These are phyloP conservation scores for Coemansia sp. DNA, from an alignment of 192 early-diverging fungal genomes.

Conservation along the genomic window DNA sequence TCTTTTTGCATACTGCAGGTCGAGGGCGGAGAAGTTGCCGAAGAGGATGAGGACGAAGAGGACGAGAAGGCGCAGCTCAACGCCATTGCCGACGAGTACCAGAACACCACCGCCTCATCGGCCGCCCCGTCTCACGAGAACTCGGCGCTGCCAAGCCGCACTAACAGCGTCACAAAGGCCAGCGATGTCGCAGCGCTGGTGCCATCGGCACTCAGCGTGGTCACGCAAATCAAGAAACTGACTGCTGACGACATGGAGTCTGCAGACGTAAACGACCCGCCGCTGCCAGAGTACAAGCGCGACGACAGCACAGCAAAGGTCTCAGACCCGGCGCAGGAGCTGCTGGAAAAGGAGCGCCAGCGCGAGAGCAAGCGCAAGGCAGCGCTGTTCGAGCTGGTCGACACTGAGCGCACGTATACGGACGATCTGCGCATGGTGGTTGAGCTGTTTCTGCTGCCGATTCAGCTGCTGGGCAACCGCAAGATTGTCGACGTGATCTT, in stretches of 20 bases:
- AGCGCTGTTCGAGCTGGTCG: slow-evolving; percentile 45
- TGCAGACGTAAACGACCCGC: not conserved
- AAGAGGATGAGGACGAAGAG: not conserved
- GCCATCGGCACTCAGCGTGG: slow-evolving; percentile 18
- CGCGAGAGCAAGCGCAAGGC: slow-evolving; percentile 48
- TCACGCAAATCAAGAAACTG: slow-evolving; percentile 14
- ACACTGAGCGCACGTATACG: slow-evolving; percentile 45
- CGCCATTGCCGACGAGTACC: slow-evolving; percentile 30
- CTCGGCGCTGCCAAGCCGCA: slow-evolving; percentile 24
- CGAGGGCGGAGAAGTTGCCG: slow-evolving; percentile 23
- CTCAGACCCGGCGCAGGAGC: slow-evolving; percentile 4
- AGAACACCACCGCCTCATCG: slow-evolving; percentile 10
- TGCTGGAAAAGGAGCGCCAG: slow-evolving; percentile 34
- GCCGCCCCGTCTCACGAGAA: slow-evolving; percentile 6
- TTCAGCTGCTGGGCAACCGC: slow-evolving; percentile 46
- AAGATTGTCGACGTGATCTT: slow-evolving; percentile 49
- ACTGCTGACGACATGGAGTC: not conserved
- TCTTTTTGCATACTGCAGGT: slow-evolving; percentile 26
- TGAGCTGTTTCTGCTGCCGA: slow-evolving; percentile 47
- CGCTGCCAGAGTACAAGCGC: not conserved
- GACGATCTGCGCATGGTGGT: slow-evolving; percentile 51
- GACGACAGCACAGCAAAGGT: slow-evolving; percentile 6
- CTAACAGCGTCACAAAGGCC: slow-evolving; percentile 30
- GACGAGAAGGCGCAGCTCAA: slow-evolving; percentile 23
- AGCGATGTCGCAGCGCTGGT: not conserved